These are phyloP conservation scores for Hemisphaericaspora xylanilytica DNA, from an alignment of 1,139 yeast species.

Conservation along the genomic window DNA sequence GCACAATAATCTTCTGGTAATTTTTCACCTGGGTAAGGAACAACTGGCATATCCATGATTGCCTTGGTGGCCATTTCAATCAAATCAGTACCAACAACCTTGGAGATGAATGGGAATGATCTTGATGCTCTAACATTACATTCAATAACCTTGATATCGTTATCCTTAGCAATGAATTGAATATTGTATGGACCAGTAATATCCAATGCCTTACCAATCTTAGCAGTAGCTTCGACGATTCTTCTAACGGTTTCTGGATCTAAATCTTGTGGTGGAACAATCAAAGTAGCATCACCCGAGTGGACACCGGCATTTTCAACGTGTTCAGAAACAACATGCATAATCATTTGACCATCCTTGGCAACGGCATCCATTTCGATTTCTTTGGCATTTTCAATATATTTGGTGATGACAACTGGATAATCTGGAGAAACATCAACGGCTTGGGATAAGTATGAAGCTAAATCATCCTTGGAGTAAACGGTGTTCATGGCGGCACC, in stretches of 20 bases:
- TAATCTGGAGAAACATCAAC: slow-evolving; percentile 97
- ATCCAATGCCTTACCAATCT: slow-evolving; percentile 92
- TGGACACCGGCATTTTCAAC: slow-evolving; percentile 99
- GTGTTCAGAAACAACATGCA: slow-evolving; percentile 98
- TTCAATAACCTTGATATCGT: slow-evolving; percentile 92
- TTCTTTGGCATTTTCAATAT: slow-evolving; percentile 96
- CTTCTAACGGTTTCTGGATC: slow-evolving; percentile 58
- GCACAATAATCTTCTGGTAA: slow-evolving; percentile 95
- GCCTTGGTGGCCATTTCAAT: slow-evolving; percentile 98
- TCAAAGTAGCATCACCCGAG: slow-evolving; percentile 97
- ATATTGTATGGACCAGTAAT: slow-evolving; percentile 98
- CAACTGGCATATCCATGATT: slow-evolving; percentile 81
- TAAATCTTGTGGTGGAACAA: slow-evolving; percentile 96
- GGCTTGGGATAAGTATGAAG: slow-evolving; percentile 85
- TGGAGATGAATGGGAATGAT: slow-evolving; percentile 97
- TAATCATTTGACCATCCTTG: slow-evolving; percentile 85
- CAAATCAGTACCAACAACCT: slow-evolving; percentile 94
- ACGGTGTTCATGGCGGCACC: slow-evolving; percentile 99
- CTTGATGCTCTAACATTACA: slow-evolving; percentile 98
- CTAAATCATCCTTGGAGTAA: slow-evolving; percentile 85
- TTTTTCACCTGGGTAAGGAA: slow-evolving; percentile 85
- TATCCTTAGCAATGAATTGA: slow-evolving; percentile 91
- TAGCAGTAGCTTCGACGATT: slow-evolving; percentile 81
- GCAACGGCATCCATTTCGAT: slow-evolving; percentile 99
- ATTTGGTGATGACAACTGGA: slow-evolving; percentile 96